Percentiles rank a stretch among this genome's conserved stretches.
phyloP scores from a whole-genome alignment of 345 rosid species.

The Cardiospermum halicacabum region DNA sequence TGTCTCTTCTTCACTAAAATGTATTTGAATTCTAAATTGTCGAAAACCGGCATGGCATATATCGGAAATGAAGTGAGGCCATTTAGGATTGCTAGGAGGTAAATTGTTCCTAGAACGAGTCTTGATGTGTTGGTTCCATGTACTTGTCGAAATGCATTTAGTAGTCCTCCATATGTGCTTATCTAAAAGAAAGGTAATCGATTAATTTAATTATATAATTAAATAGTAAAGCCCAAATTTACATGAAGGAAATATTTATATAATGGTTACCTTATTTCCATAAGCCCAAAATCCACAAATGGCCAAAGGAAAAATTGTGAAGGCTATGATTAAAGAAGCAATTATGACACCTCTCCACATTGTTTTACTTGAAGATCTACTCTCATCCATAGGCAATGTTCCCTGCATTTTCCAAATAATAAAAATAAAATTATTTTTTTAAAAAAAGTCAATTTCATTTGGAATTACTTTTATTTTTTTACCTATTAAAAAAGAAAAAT shows the following conservation, averaged over 20 bases:
- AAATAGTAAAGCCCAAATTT: not conserved
- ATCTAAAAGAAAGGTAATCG: constrained; percentile 10
- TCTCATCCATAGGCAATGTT: constrained; percentile 38
- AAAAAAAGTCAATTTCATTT: too few species aligned
- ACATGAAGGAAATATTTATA: not conserved
- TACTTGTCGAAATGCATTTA: constrained; percentile 23
- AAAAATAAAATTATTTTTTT: not conserved
- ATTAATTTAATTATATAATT: not conserved
- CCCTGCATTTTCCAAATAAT: constrained; percentile 29
- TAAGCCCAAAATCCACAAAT: constrained; percentile 52
- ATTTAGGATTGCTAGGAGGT: constrained; percentile 22
- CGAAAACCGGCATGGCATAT: constrained; percentile 53
- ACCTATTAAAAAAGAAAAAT: too few species aligned
- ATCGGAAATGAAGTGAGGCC: constrained; percentile 43
- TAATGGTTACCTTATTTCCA: constrained; percentile 35
- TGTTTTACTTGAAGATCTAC: constrained; percentile 16
- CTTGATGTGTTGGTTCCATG: constrained; percentile 26
- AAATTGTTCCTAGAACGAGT: constrained; percentile 17
- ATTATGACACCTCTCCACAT: constrained; percentile 50
- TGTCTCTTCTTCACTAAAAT: constrained; percentile 12
- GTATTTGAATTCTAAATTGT: constrained; percentile 39
- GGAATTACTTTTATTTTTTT: too few species aligned
- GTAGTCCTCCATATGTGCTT: constrained; percentile 28
- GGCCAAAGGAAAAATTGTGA: constrained; percentile 32
- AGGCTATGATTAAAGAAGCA: constrained; percentile 33